These are phyloP conservation scores for Flammula alnicola DNA, from an alignment of 1,284 basidiomycete genomes.

Conservation along the genomic window DNA sequence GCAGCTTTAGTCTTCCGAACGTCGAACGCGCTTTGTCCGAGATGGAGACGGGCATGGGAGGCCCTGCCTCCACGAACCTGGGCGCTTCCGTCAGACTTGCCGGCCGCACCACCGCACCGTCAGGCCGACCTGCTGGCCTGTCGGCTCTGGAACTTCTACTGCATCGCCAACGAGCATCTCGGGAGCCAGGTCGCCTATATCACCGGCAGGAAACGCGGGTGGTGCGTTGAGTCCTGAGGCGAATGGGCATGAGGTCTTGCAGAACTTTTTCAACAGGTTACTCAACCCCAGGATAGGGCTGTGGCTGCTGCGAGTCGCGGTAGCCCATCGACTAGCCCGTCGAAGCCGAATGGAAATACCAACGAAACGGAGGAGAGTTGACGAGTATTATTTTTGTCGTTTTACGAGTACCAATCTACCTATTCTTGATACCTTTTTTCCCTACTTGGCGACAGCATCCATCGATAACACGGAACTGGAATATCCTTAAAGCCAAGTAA, in stretches of 20 bases:
- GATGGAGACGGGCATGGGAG: constrained; percentile 71
- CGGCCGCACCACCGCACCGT: constrained; percentile 23
- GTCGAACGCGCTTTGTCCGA: constrained; percentile 86
- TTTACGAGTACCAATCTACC: no score
- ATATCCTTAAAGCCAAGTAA: no score
- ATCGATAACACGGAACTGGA: no score
- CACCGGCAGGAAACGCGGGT: constrained; percentile 51
- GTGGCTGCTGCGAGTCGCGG: constrained; percentile 24
- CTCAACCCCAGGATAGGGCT: constrained; percentile 67
- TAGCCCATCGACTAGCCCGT: no score
- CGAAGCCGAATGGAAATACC: constrained; percentile 38
- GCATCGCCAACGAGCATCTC: constrained; percentile 34
- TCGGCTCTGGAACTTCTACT: constrained; percentile 34
- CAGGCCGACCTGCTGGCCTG: constrained; percentile 36
- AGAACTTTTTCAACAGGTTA: constrained; percentile 86
- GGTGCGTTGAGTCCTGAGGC: constrained; percentile 39
- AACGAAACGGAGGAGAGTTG: constrained; percentile 33
- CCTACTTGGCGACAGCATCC: no score
- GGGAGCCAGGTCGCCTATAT: constrained; percentile 37
- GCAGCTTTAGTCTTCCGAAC: constrained; percentile 79
- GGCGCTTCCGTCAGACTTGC: constrained; percentile 38
- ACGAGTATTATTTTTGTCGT: no score
- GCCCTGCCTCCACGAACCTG: constrained; percentile 30
- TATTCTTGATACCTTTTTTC: no score
- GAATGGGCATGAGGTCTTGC: constrained; percentile 76